These are phyloP conservation scores for Begonia peltatifolia DNA, from an alignment of 306 rosid species.

Conservation along the genomic window DNA sequence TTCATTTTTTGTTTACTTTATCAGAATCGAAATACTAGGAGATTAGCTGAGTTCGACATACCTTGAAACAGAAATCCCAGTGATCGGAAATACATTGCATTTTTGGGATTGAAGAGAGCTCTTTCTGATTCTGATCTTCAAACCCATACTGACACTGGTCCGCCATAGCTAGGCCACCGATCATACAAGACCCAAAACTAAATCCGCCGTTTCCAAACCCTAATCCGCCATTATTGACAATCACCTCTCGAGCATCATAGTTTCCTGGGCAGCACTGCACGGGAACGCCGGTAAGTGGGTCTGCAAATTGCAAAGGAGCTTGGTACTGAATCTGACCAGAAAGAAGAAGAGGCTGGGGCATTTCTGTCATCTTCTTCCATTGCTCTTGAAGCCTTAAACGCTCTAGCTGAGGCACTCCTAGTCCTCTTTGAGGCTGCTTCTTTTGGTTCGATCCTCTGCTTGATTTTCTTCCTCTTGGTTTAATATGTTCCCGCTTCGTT, in stretches of 20 bases:
- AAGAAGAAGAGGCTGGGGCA: conserved; percentile 10
- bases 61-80: conserved; percentile 48
- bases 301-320: conserved; percentile 1
- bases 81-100: conserved; percentile 11
- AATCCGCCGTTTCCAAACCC: conserved; percentile 8
- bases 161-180: conserved; percentile 14
- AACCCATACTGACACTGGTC: conserved; percentile 12
- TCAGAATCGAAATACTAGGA: background rate
- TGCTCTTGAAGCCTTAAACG: conserved; percentile 35
- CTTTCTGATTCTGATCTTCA: conserved; percentile 28
- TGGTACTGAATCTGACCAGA: conserved; percentile 12
- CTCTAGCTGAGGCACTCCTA: conserved; percentile 57
- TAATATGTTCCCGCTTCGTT: conserved; percentile 3
- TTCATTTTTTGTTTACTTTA: background rate
- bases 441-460: conserved; percentile 22
- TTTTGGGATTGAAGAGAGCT: conserved; percentile 90
- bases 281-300: conserved; percentile 17
- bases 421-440: conserved; percentile 57
- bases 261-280: conserved; percentile 23
- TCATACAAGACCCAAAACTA: conserved; percentile 10
- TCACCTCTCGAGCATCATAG: conserved; percentile 12
- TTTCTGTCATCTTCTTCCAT: conserved; percentile 22
- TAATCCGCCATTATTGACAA: conserved; percentile 1
- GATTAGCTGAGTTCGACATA: conserved; percentile 1
- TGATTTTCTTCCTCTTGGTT: conserved; percentile 21